Percentiles rank a stretch among this genome's conserved stretches.
Evolutionary conservation across 768 basidiomycete genomes (phyloP).

Genomic region (Boletus vinaceobasis): DNA sequence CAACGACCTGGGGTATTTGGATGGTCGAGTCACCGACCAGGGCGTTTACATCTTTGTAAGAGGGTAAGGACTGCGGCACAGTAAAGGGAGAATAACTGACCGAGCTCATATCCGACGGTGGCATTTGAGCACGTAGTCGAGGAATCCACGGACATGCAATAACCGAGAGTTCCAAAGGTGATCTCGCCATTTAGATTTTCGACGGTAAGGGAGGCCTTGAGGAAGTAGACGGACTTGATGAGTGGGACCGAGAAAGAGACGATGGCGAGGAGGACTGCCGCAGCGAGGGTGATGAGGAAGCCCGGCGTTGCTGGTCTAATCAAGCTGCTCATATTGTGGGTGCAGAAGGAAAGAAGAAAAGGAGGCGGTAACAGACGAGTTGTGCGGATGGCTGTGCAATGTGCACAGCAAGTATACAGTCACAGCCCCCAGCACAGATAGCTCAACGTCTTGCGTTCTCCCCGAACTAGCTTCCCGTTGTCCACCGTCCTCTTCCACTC

Average conservation of each 20-base stretch:
- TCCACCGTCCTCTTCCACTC: slow-evolving; percentile 36
- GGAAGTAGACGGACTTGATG: slow-evolving; percentile 86
- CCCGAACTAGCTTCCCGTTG: slow-evolving; percentile 37
- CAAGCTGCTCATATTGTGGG: slow-evolving; percentile 47
- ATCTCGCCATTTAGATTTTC: slow-evolving; percentile 54
- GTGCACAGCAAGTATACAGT: neutral
- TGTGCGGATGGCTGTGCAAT: slow-evolving; percentile 15
- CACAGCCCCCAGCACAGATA: slow-evolving; percentile 33
- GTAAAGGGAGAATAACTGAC: slow-evolving; percentile 44
- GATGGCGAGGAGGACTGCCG: slow-evolving; percentile 74
- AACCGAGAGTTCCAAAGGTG: slow-evolving; percentile 88
- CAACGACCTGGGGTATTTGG: slow-evolving; percentile 75
- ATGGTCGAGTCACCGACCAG: slow-evolving; percentile 71
- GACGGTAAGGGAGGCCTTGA: slow-evolving; percentile 62
- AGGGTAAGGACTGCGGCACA: slow-evolving; percentile 5
- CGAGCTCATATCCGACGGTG: slow-evolving; percentile 81
- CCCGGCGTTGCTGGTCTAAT: slow-evolving; percentile 89
- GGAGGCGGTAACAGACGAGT: neutral
- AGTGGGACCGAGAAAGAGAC: slow-evolving; percentile 90
- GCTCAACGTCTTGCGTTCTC: slow-evolving; percentile 35
- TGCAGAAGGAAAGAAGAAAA: neutral
- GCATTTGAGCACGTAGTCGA: slow-evolving; percentile 74
- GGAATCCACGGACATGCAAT: slow-evolving; percentile 61
- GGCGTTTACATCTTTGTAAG: slow-evolving; percentile 66
- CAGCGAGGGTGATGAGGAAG: slow-evolving; percentile 76